Evolutionary conservation across 2,329 filamentous ascomycete genomes (phyloP), one percentile per base, ranked within the genome.

Genomic region (Tetracladium maxilliforme): DNA sequence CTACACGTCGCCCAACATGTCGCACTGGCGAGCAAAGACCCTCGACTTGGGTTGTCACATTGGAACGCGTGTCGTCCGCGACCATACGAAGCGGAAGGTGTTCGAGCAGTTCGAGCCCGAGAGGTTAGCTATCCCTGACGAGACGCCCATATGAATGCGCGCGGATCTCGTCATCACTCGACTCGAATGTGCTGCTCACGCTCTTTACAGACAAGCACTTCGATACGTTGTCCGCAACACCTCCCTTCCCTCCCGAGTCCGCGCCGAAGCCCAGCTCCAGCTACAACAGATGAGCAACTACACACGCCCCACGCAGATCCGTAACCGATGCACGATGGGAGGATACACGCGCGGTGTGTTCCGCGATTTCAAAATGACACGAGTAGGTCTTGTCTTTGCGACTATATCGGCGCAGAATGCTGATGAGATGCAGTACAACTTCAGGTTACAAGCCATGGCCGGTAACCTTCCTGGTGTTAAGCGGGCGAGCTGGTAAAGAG

Each of bases 281-380:
- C 64, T 98, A 37, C 72, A 78, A 4, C 78, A 92, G 56, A 94
- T 95, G 87, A 86, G 94, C 59, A 74, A 71, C 61, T 95, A 95
- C 56, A 95, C 90, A 18, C 69, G 86, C 32, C 72, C 82, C 30
- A 93, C 87, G 24, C 86, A 94, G 61, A 86, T 98, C 50, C 75
- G 78, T 51, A 95, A 94, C 56, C 64, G 90, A 39, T 98, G 90
- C 58, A 76, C 92, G 26, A 68, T 87, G 48, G 84, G 84, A 37
- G 90, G 90, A n/a, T 84, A 82, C 49, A 77, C 77, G 11, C 68
- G 83, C 39, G 83, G 84, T 75, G 64, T 98, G n/a, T 64, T 95
- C 37, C 72, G 83, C 29, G 87, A 90, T 45, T 98, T 98, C 45
- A 82, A 84, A 54, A 68, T 98, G 65, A 74, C 77, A 30, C 69